A percentile compares a stretch with the other conserved stretches of the same genome.
Evolutionary conservation across 768 basidiomycete species (phyloP).

Genomic region (Leccinum imitatum): DNA sequence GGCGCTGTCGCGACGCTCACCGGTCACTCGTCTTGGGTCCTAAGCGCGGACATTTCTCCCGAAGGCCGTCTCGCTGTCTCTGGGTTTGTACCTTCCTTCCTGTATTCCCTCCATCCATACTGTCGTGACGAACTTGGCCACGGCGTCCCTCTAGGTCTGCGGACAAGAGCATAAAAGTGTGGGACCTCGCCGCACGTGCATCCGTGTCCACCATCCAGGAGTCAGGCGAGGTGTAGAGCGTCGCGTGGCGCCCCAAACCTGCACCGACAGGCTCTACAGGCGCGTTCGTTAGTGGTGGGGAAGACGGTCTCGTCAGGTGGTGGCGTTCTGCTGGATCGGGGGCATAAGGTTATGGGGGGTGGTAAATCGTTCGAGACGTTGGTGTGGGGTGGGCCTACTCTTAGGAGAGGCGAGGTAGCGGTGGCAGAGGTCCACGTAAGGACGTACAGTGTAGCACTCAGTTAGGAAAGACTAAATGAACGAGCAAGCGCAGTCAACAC

Average conservation of each 20-base stretch:
- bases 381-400: no score
- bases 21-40: conserved; percentile 91
- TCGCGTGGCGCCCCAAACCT: conserved; percentile 73
- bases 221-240: conserved; percentile 80
- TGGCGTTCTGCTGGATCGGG: conserved; percentile 69
- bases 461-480: no score
- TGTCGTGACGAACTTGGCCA: background rate
- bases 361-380: no score
- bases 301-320: conserved; percentile 74
- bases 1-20: conserved; percentile 83
- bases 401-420: no score
- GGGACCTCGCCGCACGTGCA: conserved; percentile 76
- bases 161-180: conserved; percentile 83
- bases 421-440: no score
- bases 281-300: conserved; percentile 69
- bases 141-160: conserved; percentile 54
- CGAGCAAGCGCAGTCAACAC: no score
- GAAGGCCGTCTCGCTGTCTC: conserved; percentile 79
- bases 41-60: conserved; percentile 78
- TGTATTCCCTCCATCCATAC: background rate
- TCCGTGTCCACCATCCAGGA: conserved; percentile 79
- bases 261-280: conserved; percentile 54
- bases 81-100: conserved; percentile 52
- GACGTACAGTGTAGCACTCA: no score
- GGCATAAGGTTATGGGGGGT: conserved; percentile 4